Conservation (phyloP, 345 rosid genomes). For the Mangifera indica region DNA sequence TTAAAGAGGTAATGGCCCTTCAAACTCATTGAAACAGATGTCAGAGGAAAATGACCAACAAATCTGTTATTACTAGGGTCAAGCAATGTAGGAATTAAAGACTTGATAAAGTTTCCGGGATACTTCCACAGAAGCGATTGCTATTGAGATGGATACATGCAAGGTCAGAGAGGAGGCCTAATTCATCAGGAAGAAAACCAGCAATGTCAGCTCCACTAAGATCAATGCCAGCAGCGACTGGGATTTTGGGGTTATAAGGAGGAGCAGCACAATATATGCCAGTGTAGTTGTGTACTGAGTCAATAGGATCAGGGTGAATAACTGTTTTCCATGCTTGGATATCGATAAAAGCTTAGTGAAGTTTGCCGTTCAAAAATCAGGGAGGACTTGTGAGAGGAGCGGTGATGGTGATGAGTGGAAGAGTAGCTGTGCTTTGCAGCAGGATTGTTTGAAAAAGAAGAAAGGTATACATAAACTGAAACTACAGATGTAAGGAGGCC, state of each 20-base stretch:
- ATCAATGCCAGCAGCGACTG: constrained; percentile 74
- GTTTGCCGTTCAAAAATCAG: constrained; percentile 42
- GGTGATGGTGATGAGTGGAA: constrained; percentile 29
- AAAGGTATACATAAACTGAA: constrained; percentile 30
- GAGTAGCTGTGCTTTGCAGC: constrained; percentile 50
- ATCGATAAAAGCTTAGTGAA: constrained; percentile 65
- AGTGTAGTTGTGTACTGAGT: constrained; percentile 67
- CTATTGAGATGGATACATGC: constrained; percentile 75
- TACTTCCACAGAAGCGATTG: constrained; percentile 80
- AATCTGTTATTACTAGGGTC: constrained; percentile 89
- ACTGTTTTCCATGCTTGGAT: constrained; percentile 75
- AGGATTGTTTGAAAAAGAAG: constrained; percentile 22
- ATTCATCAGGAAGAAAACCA: constrained; percentile 70
- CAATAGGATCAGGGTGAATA: constrained; percentile 76
- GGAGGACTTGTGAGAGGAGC: constrained; percentile 33
- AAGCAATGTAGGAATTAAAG: constrained; percentile 68
- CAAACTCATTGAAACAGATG: constrained; percentile 83
- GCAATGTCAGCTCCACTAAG: constrained; percentile 72
- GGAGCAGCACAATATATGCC: constrained; percentile 65
- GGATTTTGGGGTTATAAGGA: constrained; percentile 40
- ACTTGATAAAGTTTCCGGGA: constrained; percentile 59
- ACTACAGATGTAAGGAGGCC: too few relatives aligned
- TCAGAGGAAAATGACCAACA: constrained; percentile 86
- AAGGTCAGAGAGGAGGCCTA: constrained; percentile 73
- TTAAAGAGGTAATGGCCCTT: constrained; percentile 69